A percentile compares a stretch with the other conserved stretches of the same genome.
Evolutionary conservation across 768 basidiomycete genomes (phyloP).

Genomic region (Tulasnella sp.): DNA sequence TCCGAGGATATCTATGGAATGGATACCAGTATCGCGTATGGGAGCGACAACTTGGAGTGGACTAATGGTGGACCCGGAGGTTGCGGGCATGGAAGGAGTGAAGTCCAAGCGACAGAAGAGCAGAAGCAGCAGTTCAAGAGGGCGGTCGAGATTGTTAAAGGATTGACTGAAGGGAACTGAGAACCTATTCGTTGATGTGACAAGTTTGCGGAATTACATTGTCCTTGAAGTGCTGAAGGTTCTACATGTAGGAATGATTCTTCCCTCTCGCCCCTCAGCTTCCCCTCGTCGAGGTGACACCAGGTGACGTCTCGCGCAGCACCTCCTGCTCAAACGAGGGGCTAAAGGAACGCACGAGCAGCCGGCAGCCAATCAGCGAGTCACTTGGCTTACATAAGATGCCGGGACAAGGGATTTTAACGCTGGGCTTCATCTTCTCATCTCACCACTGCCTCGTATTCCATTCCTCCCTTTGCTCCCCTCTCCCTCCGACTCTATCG

Average conservation of each 20-base stretch:
- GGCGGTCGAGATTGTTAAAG: conserved; percentile 59
- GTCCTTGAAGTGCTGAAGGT: background rate
- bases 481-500: background rate
- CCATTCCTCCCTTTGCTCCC: background rate
- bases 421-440: background rate
- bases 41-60: conserved; percentile 48
- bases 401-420: background rate
- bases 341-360: background rate
- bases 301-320: no score
- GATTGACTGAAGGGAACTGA: background rate
- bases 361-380: no score
- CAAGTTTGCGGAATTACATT: background rate
- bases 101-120: conserved; percentile 46
- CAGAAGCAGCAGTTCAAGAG: conserved; percentile 60
- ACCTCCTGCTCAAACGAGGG: background rate
- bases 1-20: conserved; percentile 61
- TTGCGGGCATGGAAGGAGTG: conserved; percentile 46
- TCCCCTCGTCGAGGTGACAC: no score
- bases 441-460: background rate
- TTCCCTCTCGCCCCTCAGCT: no score
- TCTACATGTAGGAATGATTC: no score
- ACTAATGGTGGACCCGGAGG: conserved; percentile 54
- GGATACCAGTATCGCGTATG: conserved; percentile 31
- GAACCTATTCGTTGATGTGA: background rate
- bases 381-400: background rate